Conservation (phyloP, 495 filamentous ascomycete species). For the Penicillium paradoxum region DNA sequence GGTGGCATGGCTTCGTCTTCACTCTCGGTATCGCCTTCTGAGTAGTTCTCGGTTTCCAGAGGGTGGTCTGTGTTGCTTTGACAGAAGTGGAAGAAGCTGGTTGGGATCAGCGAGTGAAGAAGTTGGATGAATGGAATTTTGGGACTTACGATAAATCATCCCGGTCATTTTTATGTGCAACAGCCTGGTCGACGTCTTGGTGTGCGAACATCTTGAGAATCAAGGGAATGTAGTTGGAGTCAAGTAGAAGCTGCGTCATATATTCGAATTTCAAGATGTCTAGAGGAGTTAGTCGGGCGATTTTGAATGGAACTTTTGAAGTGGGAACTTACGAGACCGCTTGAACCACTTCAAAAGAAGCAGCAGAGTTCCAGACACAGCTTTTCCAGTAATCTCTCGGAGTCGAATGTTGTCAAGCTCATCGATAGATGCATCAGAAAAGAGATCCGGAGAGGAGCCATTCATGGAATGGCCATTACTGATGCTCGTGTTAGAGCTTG, state of each 20-base stretch:
- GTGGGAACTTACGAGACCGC: constrained; percentile 67
- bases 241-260: constrained; percentile 83
- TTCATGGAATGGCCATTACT: constrained; percentile 36
- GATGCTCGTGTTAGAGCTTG: constrained; percentile 5
- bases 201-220: constrained; percentile 88
- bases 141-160: constrained; percentile 68
- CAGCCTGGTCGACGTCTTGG: constrained; percentile 82
- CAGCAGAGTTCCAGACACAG: constrained; percentile 78
- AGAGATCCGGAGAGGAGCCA: constrained; percentile 28
- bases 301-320: neutral
- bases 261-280: constrained; percentile 96
- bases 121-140: neutral
- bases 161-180: constrained; percentile 80
- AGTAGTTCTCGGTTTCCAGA: constrained; percentile 21
- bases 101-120: neutral
- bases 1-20: constrained; percentile 79
- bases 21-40: constrained; percentile 32
- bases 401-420: constrained; percentile 75
- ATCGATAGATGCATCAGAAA: constrained; percentile 48
- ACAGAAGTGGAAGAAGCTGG: constrained; percentile 87
- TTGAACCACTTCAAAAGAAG: constrained; percentile 95
- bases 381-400: constrained; percentile 85
- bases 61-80: constrained; percentile 51
- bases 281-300: constrained; percentile 32
- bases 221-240: constrained; percentile 89